Evolutionary conservation across 1,284 basidiomycete genomes (phyloP).

Genomic region (Erythrobasidium hasegawianum): DNA sequence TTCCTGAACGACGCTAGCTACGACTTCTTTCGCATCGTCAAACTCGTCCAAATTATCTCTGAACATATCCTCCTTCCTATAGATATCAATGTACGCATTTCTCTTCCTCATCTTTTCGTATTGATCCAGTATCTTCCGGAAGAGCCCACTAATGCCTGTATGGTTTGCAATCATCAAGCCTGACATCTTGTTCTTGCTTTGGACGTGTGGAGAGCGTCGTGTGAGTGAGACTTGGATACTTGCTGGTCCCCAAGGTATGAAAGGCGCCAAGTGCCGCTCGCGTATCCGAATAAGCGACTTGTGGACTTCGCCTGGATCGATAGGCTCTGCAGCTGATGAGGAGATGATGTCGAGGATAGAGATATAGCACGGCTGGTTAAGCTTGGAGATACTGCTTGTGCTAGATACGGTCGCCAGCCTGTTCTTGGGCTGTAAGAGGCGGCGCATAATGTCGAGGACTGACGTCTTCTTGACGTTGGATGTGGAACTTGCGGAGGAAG

Average conservation of each 20-base stretch:
- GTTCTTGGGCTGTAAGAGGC: constrained; percentile 95
- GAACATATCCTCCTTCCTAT: constrained; percentile 95
- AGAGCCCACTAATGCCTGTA: constrained; percentile 92
- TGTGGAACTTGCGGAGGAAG: constrained; percentile 55
- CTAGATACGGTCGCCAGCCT: constrained; percentile 75
- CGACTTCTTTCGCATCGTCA: constrained; percentile 71
- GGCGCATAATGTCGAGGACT: constrained; percentile 96
- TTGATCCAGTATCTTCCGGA: constrained; percentile 93
- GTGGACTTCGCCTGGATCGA: constrained; percentile 64
- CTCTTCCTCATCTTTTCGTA: constrained; percentile 83
- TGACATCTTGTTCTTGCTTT: constrained; percentile 74
- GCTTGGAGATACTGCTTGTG: constrained; percentile 64
- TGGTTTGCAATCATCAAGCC: constrained; percentile 99
- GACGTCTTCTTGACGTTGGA: constrained; percentile 80
- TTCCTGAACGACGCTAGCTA: constrained; percentile 75
- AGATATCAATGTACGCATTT: constrained; percentile 95
- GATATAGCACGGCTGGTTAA: constrained; percentile 68
- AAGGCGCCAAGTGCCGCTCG: constrained; percentile 92
- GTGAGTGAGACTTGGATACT: constrained; percentile 97
- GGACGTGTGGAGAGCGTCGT: constrained; percentile 81
- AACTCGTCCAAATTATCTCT: constrained; percentile 87
- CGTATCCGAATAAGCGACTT: constrained; percentile 94
- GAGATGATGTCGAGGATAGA: constrained; percentile 94
- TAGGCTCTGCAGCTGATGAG: constrained; percentile 1
- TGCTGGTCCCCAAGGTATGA: constrained; percentile 99